Base-by-base conservation (phyloP, 2,329 filamentous ascomycete genomes). In the Macrophomina pseudophaseolina region DNA sequence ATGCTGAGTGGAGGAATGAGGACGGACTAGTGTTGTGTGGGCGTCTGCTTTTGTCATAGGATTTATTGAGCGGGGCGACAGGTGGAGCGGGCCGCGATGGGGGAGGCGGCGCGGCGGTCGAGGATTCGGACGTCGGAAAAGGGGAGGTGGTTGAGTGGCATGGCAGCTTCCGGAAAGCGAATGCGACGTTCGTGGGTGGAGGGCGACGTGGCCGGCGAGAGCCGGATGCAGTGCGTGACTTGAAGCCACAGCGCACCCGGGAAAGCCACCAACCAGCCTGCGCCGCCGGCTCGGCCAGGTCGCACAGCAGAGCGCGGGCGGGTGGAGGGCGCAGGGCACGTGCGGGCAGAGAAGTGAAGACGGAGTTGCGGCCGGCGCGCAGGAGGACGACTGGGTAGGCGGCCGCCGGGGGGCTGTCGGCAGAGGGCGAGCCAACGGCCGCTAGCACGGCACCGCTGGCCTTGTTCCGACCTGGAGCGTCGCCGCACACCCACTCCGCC, bases 391-490 rank as follows among this genome's bases (percentile, higher is more conserved):
- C 23, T 23, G 23, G 23, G 23, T 23, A 14, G 35, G 16, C n/a
- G n/a, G 18, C 16, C 23, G 35, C 9, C n/a, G 11, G 38, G 33
- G 35, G 18, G 52, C 33, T 9, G 40, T 44, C 40, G 40, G 40
- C 40, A 44, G 5, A 44, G 40, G 16, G 52, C 12, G 8, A 33
- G 23, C 52, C 52, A 58, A 58, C 53, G 53, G 53, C 53, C 53
- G 23, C 53, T 58, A 58, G 53, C n/a, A 18, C n/a, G 33, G n/a
- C 5, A n/a, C 28, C 23, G 12, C 30, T 18, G 53, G 28, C 18
- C 16, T 38, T 38, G 16, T 44, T 44, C 16, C 42, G 42, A 18
- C 53, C 33, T 42, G 53, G 14, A 12, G n/a, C 33, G 35, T 38
- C 52, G 52, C 53, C 53, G 16, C 53, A 38, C 30, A 54, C 49